Base-by-base conservation (phyloP, 306 rosid species). In the Rubus idaeus region DNA sequence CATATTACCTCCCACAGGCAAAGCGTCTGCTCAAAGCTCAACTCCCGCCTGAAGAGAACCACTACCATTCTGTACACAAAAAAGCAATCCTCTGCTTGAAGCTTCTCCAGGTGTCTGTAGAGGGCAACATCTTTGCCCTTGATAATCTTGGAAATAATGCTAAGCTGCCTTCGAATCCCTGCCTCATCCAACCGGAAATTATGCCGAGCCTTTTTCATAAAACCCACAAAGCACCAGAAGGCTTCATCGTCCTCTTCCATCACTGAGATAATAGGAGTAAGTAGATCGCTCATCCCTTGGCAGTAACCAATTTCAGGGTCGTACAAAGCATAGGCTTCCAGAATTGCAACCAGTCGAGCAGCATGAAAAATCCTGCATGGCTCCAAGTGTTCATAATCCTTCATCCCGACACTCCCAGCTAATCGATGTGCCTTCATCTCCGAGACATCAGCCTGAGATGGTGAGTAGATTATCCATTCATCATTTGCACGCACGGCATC, bases 1-100 rank as follows among this genome's bases (percentile, higher is more conserved):
- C 81, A 77, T 21, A 77, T 77, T 45, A 77, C 81, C 76, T 77
- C 81, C 81, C 81, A 77, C 23, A 77, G 81, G 62, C 81, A 77
- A 35, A 77, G 61, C 2, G 81, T 77, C 11, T 77, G 76, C 75
- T 77, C 81, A 58, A 77, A 77, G 58, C 75, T 77, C 21, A 77
- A 47, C 70, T 77, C 81, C 75, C 81, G 62, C 76, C 81, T 58
- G 70, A 77, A 77, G 23, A 77, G 81, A 45, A 77, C 81, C 75
- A 77, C 81, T 55, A 77, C 81, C 81, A 77, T 77, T 77, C 81
- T 77, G 76, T 77, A 77, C 56, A 77, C 81, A 18, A 77, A 77
- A 57, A 77, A 77, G 70, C 81, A 77, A 58, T 77, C 76, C 50
- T 77, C 81, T 1, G 81, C 81, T 70, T 77, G 70, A 35, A 77